Conservation (phyloP, 768 basidiomycete species). For the Lactarius pseudohatsudake region DNA sequence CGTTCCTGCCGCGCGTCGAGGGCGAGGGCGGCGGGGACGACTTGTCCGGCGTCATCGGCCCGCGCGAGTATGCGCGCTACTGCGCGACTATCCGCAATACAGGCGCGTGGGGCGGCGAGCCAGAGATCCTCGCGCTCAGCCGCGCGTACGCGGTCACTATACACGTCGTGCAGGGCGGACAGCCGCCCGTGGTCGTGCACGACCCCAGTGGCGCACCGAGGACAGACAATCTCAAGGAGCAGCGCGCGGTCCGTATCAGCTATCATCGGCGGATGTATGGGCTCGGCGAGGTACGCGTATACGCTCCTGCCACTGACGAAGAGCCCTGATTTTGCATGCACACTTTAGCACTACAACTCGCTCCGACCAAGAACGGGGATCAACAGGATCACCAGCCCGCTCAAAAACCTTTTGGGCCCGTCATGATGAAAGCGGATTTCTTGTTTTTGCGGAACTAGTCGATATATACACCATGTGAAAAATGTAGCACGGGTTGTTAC, state of each 20-base stretch:
- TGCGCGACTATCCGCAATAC: constrained; percentile 78
- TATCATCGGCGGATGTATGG: constrained; percentile 96
- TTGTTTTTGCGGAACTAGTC: neutral
- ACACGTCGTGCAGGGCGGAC: constrained; percentile 83
- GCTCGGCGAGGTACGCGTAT: constrained; percentile 78
- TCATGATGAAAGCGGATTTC: constrained; percentile 14
- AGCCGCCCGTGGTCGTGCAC: constrained; percentile 83
- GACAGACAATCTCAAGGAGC: constrained; percentile 38
- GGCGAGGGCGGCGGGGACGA: constrained; percentile 65
- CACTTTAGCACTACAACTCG: constrained; percentile 81
- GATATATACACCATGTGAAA: constrained; percentile 7
- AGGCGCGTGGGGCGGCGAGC: constrained; percentile 96
- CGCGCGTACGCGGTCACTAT: constrained; percentile 81
- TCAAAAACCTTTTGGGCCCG: constrained; percentile 21
- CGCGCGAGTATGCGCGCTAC: constrained; percentile 65
- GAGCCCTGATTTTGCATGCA: neutral
- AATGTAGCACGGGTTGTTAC: constrained; percentile 3
- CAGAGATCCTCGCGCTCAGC: constrained; percentile 90
- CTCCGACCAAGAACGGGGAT: constrained; percentile 53
- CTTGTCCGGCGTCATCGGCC: constrained; percentile 71
- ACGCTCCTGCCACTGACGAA: neutral
- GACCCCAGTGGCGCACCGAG: constrained; percentile 48
- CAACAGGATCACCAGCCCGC: constrained; percentile 24
- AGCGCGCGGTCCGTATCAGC: constrained; percentile 64
- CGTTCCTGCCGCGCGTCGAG: constrained; percentile 77